Conservation (phyloP, 192 early-diverging fungal species). For the Coemansia sp. region DNA sequence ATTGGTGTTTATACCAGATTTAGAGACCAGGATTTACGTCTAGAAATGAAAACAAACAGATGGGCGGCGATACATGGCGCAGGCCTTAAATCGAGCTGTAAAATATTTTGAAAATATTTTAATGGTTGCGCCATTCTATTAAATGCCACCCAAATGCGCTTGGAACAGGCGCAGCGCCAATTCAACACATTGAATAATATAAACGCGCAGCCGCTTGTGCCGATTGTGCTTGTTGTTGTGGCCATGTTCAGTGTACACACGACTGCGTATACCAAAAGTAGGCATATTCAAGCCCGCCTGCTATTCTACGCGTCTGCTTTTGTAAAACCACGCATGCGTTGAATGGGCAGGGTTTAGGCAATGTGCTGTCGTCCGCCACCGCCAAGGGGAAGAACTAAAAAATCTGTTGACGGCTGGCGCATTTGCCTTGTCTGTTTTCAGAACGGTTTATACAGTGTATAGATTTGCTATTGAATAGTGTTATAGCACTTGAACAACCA, state of each 20-base stretch:
- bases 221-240: neutral
- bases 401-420: neutral
- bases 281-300: neutral
- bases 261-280: neutral
- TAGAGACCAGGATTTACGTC: neutral
- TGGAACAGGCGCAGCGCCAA: neutral
- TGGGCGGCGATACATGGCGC: neutral
- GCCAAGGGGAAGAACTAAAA: neutral
- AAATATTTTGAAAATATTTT: neutral
- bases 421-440: slow-evolving; percentile 4
- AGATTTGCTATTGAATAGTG: too few relatives aligned
- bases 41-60: neutral
- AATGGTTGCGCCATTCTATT: neutral
- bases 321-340: neutral
- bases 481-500: too few relatives aligned
- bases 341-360: neutral
- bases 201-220: neutral
- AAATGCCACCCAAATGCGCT: neutral
- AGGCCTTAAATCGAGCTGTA: neutral
- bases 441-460: too few relatives aligned
- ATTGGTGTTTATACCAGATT: neutral
- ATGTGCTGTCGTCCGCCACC: neutral
- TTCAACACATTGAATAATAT: neutral
- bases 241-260: neutral
- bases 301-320: neutral